Evolutionary conservation across 2,329 filamentous ascomycete species (phyloP), one percentile per base, ranked within the genome.

Genomic region (Sarocladium brachiariae): DNA sequence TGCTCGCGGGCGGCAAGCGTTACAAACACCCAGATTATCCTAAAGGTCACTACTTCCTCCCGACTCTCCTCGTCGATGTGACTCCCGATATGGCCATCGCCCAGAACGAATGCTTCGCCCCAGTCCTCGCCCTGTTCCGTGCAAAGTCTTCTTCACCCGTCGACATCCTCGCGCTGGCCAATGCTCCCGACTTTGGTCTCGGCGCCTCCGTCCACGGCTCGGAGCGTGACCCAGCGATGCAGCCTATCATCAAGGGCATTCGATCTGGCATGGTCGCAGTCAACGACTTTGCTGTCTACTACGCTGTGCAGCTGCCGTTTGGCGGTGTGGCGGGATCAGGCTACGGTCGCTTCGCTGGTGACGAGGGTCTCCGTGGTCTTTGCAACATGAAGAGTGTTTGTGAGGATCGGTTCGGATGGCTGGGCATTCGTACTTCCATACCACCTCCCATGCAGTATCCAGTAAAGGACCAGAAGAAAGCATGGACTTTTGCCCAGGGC

Each of bases 251-350:
- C 1, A 69, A 69, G 18, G 80, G 81, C 21, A 76, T 96, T 49
- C 81, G 85, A 55, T 83, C 87, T 0, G 93, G 93, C 39, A 96
- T 96, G 87, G 88, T 97, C 1, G 83, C 89, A 21, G 81, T 99
- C 58, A 99, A 99, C 65, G 93, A 99, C 70, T 99, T 99, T 62
- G 93, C 85, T 18, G 86, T 83, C 24, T 96, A 84, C 67, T 99
- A 99, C 64, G 89, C 92, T 49, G 91, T 95, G 7, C 90, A 96
- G 68, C 71, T 99, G 34, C 93, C 93, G 0, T 99, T 99, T 67
- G 93, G 93, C 33, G 93, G 91, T 50, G 83, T 88, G n/a, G 83
- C 81, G 52, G 92, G 90, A 1, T 95, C 87, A 21, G 93, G 88
- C 0, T 97, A 97, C 65, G 93, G 93, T 1, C 78, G 92, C 2